Evolutionary conservation across 495 filamentous ascomycete genomes (phyloP).

Genomic region (Hypoxylon fragiforme): DNA sequence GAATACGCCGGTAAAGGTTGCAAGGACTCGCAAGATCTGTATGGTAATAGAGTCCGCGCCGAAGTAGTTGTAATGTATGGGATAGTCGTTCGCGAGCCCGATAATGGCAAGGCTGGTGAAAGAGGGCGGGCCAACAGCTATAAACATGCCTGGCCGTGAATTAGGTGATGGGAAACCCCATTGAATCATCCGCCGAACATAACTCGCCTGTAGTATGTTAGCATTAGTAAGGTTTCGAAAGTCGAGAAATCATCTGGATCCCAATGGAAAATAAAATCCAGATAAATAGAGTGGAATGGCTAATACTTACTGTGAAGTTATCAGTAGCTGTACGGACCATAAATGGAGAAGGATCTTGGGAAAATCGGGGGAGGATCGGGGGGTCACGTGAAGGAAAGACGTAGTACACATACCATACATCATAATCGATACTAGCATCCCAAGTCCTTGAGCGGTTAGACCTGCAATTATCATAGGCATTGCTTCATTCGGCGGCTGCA

Average conservation of each 20-base stretch:
- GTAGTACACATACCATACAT: slow-evolving; percentile 45
- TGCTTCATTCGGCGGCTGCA: slow-evolving; percentile 46
- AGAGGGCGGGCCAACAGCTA: slow-evolving; percentile 67
- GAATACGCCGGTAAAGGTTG: slow-evolving; percentile 56
- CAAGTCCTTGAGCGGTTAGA: slow-evolving; percentile 56
- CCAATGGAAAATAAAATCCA: neutral
- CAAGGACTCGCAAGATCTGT: slow-evolving; percentile 33
- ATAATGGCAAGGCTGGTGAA: slow-evolving; percentile 75
- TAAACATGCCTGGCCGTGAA: slow-evolving; percentile 68
- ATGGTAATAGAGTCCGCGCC: slow-evolving; percentile 27
- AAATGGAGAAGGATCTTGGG: neutral
- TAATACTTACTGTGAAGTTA: slow-evolving; percentile 18
- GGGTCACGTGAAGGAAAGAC: no score
- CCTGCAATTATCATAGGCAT: slow-evolving; percentile 54
- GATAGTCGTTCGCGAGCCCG: slow-evolving; percentile 57
- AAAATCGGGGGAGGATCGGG: neutral
- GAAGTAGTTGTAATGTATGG: slow-evolving; percentile 32
- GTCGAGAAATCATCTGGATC: no score
- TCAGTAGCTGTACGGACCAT: slow-evolving; percentile 1
- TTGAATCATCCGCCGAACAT: slow-evolving; percentile 62
- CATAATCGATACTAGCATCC: slow-evolving; percentile 52
- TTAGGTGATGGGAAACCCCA: slow-evolving; percentile 54
- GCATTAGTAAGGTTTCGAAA: no score
- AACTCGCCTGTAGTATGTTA: slow-evolving; percentile 44
- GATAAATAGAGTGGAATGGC: slow-evolving; percentile 4